Evolutionary conservation across 75 land plant genomes (phyloP), one percentile per base, ranked within the genome.

Genomic region (Picea sitchensis): DNA sequence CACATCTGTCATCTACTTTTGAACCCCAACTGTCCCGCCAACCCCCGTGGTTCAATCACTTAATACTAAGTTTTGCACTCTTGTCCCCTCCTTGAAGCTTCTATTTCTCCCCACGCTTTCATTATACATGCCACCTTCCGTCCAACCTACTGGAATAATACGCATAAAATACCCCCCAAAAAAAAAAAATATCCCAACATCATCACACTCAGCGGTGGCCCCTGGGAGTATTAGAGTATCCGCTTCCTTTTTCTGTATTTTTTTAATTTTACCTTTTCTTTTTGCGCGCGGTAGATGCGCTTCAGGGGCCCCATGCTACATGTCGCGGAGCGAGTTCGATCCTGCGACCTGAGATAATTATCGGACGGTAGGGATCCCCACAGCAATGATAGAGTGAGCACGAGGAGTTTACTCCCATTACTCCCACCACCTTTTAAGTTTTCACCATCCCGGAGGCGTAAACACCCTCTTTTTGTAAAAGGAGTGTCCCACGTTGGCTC

Each of bases 221-320:
- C 73, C 73, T 44, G 9, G 73, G 73, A 71, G 73, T 71, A 71
- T 71, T 71, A 38, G 3, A 41, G 18, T 44, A 71, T 71, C 73
- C 73, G 73, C 73, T 71, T 71, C 73, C 73, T 21, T 12, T 15
- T 71, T 17, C 9, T 38, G 17, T 44, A 15, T 44, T 44, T 7
- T 51, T 51, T 51, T 51, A 47, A 47, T 47, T 51, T 51, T 7
- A 7, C 11, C 9, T 51, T 51, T 7, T 8, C 54, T 8, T 51
- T 51, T 51, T 7, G 54, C 54, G 7, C 54, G 54, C 54, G 54
- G 54, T 51, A 51, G 54, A 51, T 51, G 54, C 54, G 54, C 9
- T 51, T 51, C 54, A 51, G 44, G 73, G 47, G 26, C 21, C 51
- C 7, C 2, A 41, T 6, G 38, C 18, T 51, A 51, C 54, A 51